A percentile compares a stretch with the other conserved stretches of the same genome.
phyloP scores from a whole-genome alignment of 495 filamentous ascomycete species.

The Bacidia gigantensis region DNA sequence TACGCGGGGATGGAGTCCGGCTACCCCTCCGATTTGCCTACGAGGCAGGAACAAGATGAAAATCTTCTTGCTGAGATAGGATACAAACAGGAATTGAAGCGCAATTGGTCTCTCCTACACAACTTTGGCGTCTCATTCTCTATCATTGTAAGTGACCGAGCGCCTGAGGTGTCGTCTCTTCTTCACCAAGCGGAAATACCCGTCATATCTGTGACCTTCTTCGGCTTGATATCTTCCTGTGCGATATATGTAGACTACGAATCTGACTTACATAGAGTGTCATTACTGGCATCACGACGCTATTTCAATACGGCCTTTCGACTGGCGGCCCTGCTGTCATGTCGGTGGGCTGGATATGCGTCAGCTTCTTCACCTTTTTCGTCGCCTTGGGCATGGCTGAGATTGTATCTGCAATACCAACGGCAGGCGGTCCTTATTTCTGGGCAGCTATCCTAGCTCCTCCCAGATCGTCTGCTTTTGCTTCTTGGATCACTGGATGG shows the following conservation, averaged over 20 bases:
- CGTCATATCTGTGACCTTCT: no score
- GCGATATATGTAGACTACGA: neutral
- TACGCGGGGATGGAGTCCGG: no score
- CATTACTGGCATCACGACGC: conserved; percentile 47
- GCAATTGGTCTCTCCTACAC: conserved; percentile 48
- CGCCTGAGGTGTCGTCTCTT: neutral
- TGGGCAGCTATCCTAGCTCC: conserved; percentile 52
- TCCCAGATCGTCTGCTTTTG: conserved; percentile 39
- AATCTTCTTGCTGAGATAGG: conserved; percentile 42
- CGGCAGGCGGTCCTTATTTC: conserved; percentile 51
- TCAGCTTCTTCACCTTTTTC: conserved; percentile 44
- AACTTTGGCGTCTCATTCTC: conserved; percentile 56
- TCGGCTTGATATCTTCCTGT: neutral
- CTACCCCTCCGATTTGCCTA: neutral
- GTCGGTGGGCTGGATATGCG: conserved; percentile 43
- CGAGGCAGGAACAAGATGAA: conserved; percentile 28
- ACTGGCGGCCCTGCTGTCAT: conserved; percentile 46
- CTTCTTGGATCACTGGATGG: conserved; percentile 54
- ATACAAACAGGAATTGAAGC: conserved; percentile 47
- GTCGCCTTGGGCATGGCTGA: conserved; percentile 50
- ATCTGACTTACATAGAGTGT: conserved; percentile 33
- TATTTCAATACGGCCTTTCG: conserved; percentile 40
- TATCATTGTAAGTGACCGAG: conserved; percentile 38
- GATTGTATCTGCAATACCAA: conserved; percentile 52
- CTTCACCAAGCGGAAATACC: conserved; percentile 4